Conservation (phyloP, 345 rosid genomes). For the Eucalyptus marginata region DNA sequence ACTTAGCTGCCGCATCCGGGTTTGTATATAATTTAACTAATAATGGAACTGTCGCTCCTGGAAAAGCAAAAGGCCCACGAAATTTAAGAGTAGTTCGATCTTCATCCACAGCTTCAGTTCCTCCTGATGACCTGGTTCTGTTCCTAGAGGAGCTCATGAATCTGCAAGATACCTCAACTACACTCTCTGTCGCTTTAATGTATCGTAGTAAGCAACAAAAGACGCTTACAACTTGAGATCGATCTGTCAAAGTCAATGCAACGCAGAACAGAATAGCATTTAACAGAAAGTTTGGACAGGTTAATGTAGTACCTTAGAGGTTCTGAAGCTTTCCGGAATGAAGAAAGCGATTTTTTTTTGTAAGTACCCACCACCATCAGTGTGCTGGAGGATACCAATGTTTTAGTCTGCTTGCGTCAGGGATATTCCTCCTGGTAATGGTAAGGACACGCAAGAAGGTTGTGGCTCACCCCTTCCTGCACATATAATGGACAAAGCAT, state of each 20-base stretch:
- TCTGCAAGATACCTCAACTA: neutral
- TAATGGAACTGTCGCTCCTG: neutral
- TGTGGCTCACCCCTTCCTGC: neutral
- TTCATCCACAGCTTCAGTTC: neutral
- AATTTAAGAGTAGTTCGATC: neutral
- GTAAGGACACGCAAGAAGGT: neutral
- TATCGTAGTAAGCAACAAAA: neutral
- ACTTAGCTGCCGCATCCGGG: neutral
- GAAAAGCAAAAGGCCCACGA: neutral
- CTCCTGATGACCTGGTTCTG: neutral
- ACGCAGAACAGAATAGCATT: neutral
- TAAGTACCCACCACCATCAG: neutral
- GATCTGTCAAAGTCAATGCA: neutral
- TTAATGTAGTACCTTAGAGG: neutral
- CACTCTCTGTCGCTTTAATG: neutral
- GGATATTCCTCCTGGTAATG: neutral
- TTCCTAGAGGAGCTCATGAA: neutral
- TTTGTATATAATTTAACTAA: neutral
- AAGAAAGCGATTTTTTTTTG: neutral
- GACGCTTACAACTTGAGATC: neutral
- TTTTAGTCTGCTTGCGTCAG: neutral
- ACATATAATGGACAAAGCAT: neutral
- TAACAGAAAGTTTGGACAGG: neutral
- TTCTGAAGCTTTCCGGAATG: neutral
- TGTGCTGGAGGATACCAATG: neutral